Evolutionary conservation across 2,329 filamentous ascomycete genomes (phyloP).

Genomic region (Penicillium sp.): DNA sequence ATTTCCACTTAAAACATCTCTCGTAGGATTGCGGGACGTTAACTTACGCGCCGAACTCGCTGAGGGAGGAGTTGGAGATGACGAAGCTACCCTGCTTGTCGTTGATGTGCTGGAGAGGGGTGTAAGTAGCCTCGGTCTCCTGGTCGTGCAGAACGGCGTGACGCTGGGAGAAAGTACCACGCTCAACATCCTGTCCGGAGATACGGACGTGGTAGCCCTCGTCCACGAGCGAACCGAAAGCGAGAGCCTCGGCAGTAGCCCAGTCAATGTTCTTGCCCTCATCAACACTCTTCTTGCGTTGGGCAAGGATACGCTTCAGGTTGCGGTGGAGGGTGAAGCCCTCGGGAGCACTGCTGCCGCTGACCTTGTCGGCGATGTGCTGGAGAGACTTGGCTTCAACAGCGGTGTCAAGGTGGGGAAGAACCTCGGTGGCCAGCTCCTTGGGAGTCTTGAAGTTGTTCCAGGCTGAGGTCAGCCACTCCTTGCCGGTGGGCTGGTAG

Average conservation of each 20-base stretch:
- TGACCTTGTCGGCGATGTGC: slow-evolving; percentile 80
- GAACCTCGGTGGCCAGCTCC: slow-evolving; percentile 89
- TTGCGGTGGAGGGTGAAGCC: slow-evolving; percentile 91
- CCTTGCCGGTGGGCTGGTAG: slow-evolving; percentile 92
- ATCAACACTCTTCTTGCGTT: slow-evolving; percentile 85
- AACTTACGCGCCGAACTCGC: slow-evolving; percentile 61
- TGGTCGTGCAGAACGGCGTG: slow-evolving; percentile 98
- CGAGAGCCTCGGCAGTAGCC: slow-evolving; percentile 93
- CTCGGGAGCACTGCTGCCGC: slow-evolving; percentile 72
- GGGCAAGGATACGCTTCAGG: slow-evolving; percentile 90
- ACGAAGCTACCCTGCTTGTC: slow-evolving; percentile 94
- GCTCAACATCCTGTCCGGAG: slow-evolving; percentile 97
- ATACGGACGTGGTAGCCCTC: slow-evolving; percentile 98
- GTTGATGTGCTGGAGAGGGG: slow-evolving; percentile 83
- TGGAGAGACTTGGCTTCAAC: slow-evolving; percentile 72
- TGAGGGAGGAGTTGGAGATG: slow-evolving; percentile 92
- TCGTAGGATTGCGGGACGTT: slow-evolving; percentile 39
- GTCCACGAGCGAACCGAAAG: slow-evolving; percentile 85
- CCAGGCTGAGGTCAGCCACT: slow-evolving; percentile 99
- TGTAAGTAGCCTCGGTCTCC: slow-evolving; percentile 89
- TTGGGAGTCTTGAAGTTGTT: slow-evolving; percentile 99
- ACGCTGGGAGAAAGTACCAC: slow-evolving; percentile 98
- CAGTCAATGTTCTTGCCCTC: slow-evolving; percentile 97
- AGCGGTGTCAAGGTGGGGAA: slow-evolving; percentile 87
- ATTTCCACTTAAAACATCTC: slow-evolving; percentile 10